A percentile compares a stretch with the other conserved stretches of the same genome.
Evolutionary conservation across 306 rosid species (phyloP).

Genomic region (Quercus variabilis): DNA sequence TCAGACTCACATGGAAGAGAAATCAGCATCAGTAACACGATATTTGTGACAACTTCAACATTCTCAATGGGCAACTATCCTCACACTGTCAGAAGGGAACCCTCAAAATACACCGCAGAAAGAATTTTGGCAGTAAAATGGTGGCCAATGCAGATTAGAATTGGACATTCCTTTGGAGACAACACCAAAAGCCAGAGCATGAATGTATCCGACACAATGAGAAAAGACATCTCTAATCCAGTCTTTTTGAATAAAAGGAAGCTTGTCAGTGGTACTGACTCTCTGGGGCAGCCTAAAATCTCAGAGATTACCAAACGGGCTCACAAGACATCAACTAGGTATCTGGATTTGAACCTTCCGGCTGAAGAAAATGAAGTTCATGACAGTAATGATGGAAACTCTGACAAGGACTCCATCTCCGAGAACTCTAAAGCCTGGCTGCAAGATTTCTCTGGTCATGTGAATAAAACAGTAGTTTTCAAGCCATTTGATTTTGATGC

Average conservation of each 20-base stretch:
- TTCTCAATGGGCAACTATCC: constrained; percentile 26
- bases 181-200: constrained; percentile 28
- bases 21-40: constrained; percentile 58
- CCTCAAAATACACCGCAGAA: constrained; percentile 64
- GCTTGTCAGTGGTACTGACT: constrained; percentile 39
- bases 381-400: constrained; percentile 27
- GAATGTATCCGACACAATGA: constrained; percentile 26
- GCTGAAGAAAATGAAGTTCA: constrained; percentile 57
- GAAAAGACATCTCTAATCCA: constrained; percentile 32
- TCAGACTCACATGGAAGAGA: constrained; percentile 79
- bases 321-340: constrained; percentile 44
- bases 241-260: constrained; percentile 66
- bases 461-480: constrained; percentile 65
- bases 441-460: constrained; percentile 49
- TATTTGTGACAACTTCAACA: constrained; percentile 55
- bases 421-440: constrained; percentile 61
- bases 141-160: constrained; percentile 48
- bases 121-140: constrained; percentile 45
- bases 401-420: constrained; percentile 32
- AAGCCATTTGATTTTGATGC: constrained; percentile 68
- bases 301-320: constrained; percentile 63
- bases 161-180: constrained; percentile 42
- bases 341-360: constrained; percentile 85
- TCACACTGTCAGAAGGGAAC: constrained; percentile 18
- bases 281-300: constrained; percentile 38